These are phyloP conservation scores for Usnea hakonensis DNA, from an alignment of 495 filamentous ascomycete genomes.

Conservation along the genomic window DNA sequence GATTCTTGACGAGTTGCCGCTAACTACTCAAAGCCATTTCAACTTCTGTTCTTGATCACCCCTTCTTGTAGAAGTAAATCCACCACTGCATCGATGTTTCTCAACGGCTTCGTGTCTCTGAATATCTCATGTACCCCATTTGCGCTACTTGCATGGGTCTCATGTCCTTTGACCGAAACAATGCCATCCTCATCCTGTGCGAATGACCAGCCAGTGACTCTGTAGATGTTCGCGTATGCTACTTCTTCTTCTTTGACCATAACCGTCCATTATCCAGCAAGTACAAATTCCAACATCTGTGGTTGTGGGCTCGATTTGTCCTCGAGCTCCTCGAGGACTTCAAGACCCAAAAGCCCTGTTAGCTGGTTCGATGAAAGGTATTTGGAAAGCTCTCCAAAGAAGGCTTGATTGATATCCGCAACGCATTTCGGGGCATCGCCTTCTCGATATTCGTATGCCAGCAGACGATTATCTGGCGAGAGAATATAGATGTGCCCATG, in stretches of 20 bases:
- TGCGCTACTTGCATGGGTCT: no score
- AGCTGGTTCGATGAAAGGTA: constrained; percentile 2
- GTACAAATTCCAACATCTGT: constrained; percentile 1
- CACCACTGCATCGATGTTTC: no score
- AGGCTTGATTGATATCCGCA: constrained; percentile 3
- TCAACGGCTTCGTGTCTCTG: no score
- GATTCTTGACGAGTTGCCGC: no score
- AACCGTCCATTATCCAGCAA: background rate
- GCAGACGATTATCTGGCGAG: no score
- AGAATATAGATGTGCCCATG: no score
- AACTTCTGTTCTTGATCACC: no score
- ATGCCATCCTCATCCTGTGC: constrained; percentile 1
- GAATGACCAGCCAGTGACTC: background rate
- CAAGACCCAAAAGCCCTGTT: constrained; percentile 3
- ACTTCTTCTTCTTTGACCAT: constrained; percentile 3
- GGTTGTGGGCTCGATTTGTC: constrained; percentile 4
- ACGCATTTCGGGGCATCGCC: background rate
- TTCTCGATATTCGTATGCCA: no score
- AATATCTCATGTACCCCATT: no score
- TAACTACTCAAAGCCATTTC: no score
- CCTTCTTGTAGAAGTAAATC: no score
- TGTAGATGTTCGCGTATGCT: constrained; percentile 1
- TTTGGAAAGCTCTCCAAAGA: constrained; percentile 1
- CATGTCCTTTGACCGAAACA: constrained; percentile 20
- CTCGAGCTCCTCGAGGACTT: background rate